Evolutionary conservation across 768 basidiomycete genomes (phyloP).

Genomic region (Calocybe gangraenosa): DNA sequence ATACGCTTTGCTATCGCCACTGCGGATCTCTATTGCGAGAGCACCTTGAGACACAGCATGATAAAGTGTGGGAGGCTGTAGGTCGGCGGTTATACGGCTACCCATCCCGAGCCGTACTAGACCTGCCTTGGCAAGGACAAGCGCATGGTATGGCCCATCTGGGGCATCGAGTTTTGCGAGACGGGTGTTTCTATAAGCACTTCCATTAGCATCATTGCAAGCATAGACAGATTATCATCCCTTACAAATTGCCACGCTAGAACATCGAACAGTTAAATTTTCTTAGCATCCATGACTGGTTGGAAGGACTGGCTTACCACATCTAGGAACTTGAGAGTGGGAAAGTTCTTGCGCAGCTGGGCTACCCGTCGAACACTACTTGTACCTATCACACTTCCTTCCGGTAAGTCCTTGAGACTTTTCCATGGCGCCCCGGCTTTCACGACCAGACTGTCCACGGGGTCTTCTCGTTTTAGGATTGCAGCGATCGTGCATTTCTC

Average conservation of each 20-base stretch:
- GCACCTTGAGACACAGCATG: constrained; percentile 96
- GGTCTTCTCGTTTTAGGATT: constrained; percentile 83
- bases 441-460: constrained; percentile 84
- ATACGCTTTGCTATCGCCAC: constrained; percentile 55
- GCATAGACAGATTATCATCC: constrained; percentile 11
- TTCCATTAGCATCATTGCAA: constrained; percentile 7
- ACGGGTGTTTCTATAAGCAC: constrained; percentile 70
- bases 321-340: constrained; percentile 76
- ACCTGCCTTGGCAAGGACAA: constrained; percentile 93
- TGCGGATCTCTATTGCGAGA: constrained; percentile 79
- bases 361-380: constrained; percentile 92
- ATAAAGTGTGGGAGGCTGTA: constrained; percentile 71
- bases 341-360: constrained; percentile 77
- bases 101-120: constrained; percentile 75
- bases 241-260: constrained; percentile 86
- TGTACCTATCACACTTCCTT: constrained; percentile 90
- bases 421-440: constrained; percentile 68
- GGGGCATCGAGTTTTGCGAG: constrained; percentile 86
- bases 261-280: no score
- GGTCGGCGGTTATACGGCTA: constrained; percentile 69
- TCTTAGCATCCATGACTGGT: not conserved
- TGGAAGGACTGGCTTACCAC: constrained; percentile 56
- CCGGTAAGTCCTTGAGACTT: constrained; percentile 76
- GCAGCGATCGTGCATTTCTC: constrained; percentile 83
- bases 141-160: constrained; percentile 74